A percentile compares a stretch with the other conserved stretches of the same genome.
These are phyloP conservation scores for Colletotrichum horii DNA, from an alignment of 2,329 filamentous ascomycete genomes.

Conservation along the genomic window DNA sequence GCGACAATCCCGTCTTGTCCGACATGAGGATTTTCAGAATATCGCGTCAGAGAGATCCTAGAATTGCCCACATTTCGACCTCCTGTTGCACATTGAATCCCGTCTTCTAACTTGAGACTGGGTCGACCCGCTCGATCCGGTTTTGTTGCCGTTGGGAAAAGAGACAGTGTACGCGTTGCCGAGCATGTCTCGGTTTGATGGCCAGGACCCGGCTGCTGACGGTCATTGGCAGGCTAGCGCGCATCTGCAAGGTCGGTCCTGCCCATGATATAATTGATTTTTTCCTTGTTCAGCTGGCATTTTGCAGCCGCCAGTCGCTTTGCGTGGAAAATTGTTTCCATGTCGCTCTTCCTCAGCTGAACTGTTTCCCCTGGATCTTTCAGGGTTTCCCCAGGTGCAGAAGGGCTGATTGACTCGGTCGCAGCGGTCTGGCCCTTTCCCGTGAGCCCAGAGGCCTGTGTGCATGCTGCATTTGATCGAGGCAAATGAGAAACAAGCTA, in stretches of 20 bases:
- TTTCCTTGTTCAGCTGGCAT: not conserved
- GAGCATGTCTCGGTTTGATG: conserved; percentile 10
- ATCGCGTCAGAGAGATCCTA: not conserved
- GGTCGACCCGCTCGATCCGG: not conserved
- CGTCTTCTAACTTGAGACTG: conserved; percentile 3
- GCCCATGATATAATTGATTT: not conserved
- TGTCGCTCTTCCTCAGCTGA: not conserved
- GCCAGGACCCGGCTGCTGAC: not conserved
- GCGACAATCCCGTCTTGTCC: not conserved
- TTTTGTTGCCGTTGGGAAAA: not conserved
- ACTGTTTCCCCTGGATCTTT: not conserved
- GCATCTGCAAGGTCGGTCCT: not conserved
- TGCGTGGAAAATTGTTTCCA: not conserved
- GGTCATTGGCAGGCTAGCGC: conserved; percentile 3
- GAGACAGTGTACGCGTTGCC: not conserved
- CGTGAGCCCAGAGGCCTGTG: not conserved
- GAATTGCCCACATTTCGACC: not conserved
- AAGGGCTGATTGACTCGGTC: not conserved
- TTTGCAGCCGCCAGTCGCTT: not conserved
- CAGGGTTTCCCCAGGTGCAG: not conserved
- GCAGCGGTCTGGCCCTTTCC: not conserved
- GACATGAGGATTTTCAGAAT: not conserved
- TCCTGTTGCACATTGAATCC: not conserved
- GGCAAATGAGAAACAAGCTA: not conserved
- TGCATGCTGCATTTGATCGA: not conserved